Conservation (phyloP, 139 green algal species). For the Coccomyxa sp. region DNA sequence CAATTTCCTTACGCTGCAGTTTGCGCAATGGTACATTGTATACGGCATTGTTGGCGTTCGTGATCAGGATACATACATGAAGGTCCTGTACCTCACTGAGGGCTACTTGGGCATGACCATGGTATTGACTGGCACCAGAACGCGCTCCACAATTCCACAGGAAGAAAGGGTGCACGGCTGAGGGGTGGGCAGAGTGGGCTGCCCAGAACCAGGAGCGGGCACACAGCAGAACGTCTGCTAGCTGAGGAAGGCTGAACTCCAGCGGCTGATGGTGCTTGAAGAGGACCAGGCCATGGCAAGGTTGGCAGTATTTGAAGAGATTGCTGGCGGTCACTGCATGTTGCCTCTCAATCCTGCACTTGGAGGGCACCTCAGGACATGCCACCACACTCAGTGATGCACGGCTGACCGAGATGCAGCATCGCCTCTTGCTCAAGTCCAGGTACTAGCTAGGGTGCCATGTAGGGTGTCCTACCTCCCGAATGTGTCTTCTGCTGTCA, state of each 20-base stretch:
- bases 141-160: conserved; percentile 69
- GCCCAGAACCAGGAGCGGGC: conserved; percentile 49
- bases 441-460: neutral
- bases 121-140: conserved; percentile 50
- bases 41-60: too few species aligned
- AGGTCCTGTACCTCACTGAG: conserved; percentile 25
- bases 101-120: conserved; percentile 61
- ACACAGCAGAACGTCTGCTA: conserved; percentile 54
- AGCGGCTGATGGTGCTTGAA: conserved; percentile 85
- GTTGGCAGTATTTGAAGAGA: conserved; percentile 82
- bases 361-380: neutral
- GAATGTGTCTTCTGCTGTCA: conserved; percentile 61
- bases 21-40: too few species aligned
- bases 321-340: conserved; percentile 72
- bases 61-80: too few species aligned
- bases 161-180: conserved; percentile 42
- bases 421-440: too few species aligned
- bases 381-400: neutral
- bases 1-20: too few species aligned
- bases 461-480: conserved; percentile 42
- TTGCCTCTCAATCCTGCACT: conserved; percentile 43
- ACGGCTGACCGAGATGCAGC: too few species aligned
- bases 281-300: conserved; percentile 69
- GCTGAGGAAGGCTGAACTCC: conserved; percentile 42
- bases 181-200: neutral